These are phyloP conservation scores for Cryptococcus sp. DNA, from an alignment of 1,284 basidiomycete genomes.

Conservation along the genomic window DNA sequence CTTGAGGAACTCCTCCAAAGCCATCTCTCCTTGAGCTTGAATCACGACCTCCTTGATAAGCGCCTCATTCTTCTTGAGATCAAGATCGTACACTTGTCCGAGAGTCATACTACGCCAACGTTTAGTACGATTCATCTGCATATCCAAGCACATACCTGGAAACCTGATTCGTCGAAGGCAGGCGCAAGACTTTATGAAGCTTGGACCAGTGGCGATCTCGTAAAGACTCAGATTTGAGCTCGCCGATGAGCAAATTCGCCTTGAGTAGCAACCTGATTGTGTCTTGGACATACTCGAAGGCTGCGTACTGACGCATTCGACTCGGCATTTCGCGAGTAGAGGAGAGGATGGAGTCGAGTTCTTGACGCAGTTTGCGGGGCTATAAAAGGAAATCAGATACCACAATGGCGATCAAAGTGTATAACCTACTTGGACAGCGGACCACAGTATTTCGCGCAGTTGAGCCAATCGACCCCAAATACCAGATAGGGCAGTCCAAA, in stretches of 20 bases:
- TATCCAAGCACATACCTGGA: conserved; percentile 47
- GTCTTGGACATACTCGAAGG: conserved; percentile 98
- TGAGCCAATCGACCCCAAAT: conserved; percentile 94
- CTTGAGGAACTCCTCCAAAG: conserved; percentile 88
- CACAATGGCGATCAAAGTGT: too few species aligned
- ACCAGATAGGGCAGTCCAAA: conserved; percentile 97
- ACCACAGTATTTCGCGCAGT: conserved; percentile 85
- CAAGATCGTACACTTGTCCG: conserved; percentile 95
- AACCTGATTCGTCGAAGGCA: conserved; percentile 66
- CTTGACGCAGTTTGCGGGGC: conserved; percentile 90
- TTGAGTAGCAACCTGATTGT: conserved; percentile 81
- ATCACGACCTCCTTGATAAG: conserved; percentile 92
- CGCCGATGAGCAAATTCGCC: conserved; percentile 82
- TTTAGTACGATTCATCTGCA: conserved; percentile 9
- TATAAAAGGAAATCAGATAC: conserved; percentile 40
- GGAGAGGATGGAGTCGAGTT: conserved; percentile 81
- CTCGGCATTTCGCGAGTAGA: conserved; percentile 99
- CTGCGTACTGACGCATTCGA: conserved; percentile 97
- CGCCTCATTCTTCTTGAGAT: conserved; percentile 87
- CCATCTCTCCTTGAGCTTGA: conserved; percentile 99
- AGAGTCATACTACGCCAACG: conserved; percentile 74
- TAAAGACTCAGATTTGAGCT: conserved; percentile 95
- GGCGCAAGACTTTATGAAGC: conserved; percentile 84
- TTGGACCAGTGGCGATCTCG: conserved; percentile 99
- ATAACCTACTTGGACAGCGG: conserved; percentile 64